These are phyloP conservation scores for Lentinula edodes DNA, from an alignment of 768 basidiomycete species.

Conservation along the genomic window DNA sequence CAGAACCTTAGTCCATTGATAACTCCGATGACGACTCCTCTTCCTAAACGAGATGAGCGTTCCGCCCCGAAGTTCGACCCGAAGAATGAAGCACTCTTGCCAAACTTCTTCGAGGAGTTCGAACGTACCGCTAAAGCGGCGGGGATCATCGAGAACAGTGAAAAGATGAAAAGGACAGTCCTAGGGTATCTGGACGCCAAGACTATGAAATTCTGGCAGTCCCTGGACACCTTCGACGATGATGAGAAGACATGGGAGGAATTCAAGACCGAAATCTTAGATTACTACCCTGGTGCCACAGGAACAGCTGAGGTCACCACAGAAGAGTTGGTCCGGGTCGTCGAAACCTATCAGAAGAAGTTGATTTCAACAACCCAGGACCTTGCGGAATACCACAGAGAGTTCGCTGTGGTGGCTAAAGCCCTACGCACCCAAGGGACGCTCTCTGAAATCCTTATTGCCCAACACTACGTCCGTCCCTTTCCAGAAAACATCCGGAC, in stretches of 20 bases:
- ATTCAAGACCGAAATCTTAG: background rate
- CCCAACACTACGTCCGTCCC: background rate
- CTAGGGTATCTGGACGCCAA: background rate
- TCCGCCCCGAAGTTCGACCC: background rate
- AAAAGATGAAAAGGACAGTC: background rate
- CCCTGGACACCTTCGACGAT: background rate
- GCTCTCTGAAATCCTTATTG: background rate
- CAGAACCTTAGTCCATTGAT: too few species aligned
- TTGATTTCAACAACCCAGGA: background rate
- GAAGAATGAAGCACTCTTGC: background rate
- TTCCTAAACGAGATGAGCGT: background rate
- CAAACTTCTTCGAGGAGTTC: background rate
- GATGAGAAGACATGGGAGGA: background rate
- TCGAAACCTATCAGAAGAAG: background rate
- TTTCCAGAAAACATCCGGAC: background rate
- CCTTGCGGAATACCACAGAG: background rate
- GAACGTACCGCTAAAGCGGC: background rate
- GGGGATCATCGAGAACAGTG: background rate
- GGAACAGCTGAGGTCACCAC: background rate
- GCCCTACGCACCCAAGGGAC: background rate
- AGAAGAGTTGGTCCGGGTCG: background rate
- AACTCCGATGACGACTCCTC: background rate
- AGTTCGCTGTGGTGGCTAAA: background rate
- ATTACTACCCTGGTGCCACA: background rate
- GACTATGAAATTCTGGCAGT: background rate